These are phyloP conservation scores for Jamesozyma spencerorum DNA, from an alignment of 805 yeast species.

Conservation along the genomic window DNA sequence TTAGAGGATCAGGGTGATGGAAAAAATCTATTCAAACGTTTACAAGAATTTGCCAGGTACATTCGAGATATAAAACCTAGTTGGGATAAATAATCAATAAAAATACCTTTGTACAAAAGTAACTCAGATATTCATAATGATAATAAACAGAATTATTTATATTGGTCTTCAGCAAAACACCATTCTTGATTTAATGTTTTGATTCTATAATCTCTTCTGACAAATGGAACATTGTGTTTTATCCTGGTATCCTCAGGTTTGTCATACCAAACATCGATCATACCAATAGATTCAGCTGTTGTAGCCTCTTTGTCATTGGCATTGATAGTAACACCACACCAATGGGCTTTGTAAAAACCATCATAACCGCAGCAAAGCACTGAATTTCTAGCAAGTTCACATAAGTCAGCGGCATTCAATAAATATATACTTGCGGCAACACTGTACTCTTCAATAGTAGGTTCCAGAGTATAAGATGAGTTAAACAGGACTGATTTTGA, in stretches of 20 bases:
- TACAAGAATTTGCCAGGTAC: constrained; percentile 21
- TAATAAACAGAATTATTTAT: not conserved
- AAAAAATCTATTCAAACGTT: constrained; percentile 9
- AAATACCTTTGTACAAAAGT: not conserved
- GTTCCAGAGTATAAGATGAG: constrained; percentile 28
- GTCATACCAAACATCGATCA: constrained; percentile 25
- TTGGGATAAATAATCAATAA: constrained; percentile 17
- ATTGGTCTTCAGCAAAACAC: constrained; percentile 16
- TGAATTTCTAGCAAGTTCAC: constrained; percentile 26
- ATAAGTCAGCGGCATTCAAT: constrained; percentile 26
- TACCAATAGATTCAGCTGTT: constrained; percentile 16
- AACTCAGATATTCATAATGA: not conserved
- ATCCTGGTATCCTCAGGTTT: constrained; percentile 21
- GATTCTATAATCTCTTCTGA: constrained; percentile 22
- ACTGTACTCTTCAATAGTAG: constrained; percentile 29
- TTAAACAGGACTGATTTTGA: constrained; percentile 25
- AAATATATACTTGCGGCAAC: constrained; percentile 30
- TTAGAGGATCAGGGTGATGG: constrained; percentile 9
- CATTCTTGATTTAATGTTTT: constrained; percentile 26
- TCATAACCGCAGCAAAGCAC: constrained; percentile 25
- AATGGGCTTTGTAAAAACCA: constrained; percentile 28
- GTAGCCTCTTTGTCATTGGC: constrained; percentile 5
- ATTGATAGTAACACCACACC: constrained; percentile 22
- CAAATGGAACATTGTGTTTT: constrained; percentile 26
- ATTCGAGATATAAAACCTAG: constrained; percentile 31